Evolutionary conservation across 352 stramenopile species (phyloP).

Genomic region (Globisporangium sylvaticum): DNA sequence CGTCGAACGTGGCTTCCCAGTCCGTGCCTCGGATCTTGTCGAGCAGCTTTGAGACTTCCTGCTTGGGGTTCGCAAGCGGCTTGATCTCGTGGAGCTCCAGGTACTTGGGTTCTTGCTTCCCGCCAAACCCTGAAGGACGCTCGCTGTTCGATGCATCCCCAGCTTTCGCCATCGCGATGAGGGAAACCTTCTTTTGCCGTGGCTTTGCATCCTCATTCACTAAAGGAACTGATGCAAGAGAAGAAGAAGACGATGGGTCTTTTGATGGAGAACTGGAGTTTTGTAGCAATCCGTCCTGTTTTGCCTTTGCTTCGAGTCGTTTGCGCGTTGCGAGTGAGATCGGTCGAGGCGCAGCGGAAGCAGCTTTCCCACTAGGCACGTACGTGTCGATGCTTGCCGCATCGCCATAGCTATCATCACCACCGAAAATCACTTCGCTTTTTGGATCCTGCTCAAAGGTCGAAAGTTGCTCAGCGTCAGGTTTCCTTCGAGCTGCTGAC

Average conservation of each 20-base stretch:
- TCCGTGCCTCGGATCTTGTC: constrained; percentile 34
- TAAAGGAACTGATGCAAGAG: not conserved
- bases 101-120: constrained; percentile 65
- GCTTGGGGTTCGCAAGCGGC: constrained; percentile 51
- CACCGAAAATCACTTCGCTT: not conserved
- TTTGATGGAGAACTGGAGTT: not conserved
- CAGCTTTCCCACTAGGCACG: constrained; percentile 3
- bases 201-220: not conserved
- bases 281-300: constrained; percentile 21
- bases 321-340: constrained; percentile 55
- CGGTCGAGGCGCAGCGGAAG: not conserved
- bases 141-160: not conserved
- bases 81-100: constrained; percentile 56
- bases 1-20: constrained; percentile 68
- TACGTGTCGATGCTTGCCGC: not conserved
- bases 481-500: not conserved
- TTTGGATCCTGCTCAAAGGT: not conserved
- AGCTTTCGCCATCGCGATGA: not conserved
- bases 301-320: constrained; percentile 57
- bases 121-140: constrained; percentile 15
- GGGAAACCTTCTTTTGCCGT: constrained; percentile 1
- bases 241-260: not conserved
- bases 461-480: not conserved
- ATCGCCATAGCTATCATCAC: constrained; percentile 6
- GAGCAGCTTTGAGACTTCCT: constrained; percentile 39